Conservation (phyloP, 2,329 filamentous ascomycete genomes). For the Apiospora koreana region DNA sequence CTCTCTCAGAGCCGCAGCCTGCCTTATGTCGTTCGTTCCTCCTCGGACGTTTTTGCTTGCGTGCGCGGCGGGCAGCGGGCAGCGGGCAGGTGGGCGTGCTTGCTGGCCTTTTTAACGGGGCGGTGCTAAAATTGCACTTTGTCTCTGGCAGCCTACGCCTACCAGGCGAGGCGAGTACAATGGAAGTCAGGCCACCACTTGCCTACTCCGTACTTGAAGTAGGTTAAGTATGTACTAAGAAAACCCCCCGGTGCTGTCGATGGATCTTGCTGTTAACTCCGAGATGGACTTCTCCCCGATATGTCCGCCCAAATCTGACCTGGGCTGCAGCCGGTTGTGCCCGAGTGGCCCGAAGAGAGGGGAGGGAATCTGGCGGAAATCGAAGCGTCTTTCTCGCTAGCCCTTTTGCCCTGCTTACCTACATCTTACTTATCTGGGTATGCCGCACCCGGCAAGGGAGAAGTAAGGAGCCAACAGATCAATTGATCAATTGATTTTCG, state of each 20-base stretch:
- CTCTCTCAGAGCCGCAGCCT: neutral
- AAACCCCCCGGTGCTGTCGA: neutral
- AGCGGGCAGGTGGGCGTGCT: too few species aligned
- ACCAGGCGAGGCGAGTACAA: neutral
- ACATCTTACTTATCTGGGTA: neutral
- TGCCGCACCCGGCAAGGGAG: neutral
- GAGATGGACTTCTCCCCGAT: neutral
- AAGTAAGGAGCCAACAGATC: neutral
- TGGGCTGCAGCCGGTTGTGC: neutral
- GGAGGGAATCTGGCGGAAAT: constrained; percentile 3
- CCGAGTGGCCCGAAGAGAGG: constrained; percentile 7
- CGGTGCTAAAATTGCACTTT: too few species aligned
- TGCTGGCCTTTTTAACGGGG: neutral
- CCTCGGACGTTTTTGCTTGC: neutral
- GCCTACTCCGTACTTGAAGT: too few species aligned
- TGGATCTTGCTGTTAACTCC: neutral
- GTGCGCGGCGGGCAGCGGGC: too few species aligned
- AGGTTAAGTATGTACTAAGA: too few species aligned
- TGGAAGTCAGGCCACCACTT: neutral
- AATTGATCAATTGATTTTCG: neutral
- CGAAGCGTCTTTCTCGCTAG: neutral
- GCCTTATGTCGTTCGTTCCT: neutral
- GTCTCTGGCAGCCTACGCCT: too few species aligned
- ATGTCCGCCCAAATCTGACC: neutral
- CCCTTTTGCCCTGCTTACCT: neutral